phyloP scores from a whole-genome alignment of 352 stramenopile species.

The Saprolegnia diclina region DNA sequence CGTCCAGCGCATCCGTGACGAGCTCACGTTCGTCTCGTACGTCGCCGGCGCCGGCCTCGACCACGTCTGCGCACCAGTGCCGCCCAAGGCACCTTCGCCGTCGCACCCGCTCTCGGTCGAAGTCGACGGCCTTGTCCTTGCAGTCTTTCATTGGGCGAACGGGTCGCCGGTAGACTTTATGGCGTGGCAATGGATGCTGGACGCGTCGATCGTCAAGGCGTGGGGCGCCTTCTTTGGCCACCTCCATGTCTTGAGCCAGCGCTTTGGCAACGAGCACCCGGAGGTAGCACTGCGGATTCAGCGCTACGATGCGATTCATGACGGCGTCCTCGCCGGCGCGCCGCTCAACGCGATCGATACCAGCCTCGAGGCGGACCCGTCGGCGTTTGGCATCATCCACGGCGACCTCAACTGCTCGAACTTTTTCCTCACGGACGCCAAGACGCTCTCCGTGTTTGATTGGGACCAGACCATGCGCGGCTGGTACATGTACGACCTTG shows the following conservation, averaged over 20 bases:
- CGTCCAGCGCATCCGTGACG: neutral
- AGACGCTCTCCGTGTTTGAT: neutral
- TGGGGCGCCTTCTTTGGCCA: conserved; percentile 12
- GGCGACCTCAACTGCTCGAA: conserved; percentile 7
- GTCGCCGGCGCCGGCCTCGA: neutral
- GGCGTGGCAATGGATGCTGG: conserved; percentile 7
- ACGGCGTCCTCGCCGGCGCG: conserved; percentile 1
- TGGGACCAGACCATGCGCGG: conserved; percentile 10
- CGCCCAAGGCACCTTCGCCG: neutral
- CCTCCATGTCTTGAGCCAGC: conserved; percentile 3
- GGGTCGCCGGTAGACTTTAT: conserved; percentile 3
- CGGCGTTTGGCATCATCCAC: neutral
- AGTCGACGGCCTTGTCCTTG: neutral
- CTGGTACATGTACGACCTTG: conserved; percentile 7
- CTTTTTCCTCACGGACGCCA: neutral
- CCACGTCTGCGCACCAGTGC: conserved; percentile 6
- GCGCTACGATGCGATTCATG: conserved; percentile 2
- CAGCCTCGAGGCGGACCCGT: neutral
- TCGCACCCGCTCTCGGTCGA: neutral
- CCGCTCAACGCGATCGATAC: neutral
- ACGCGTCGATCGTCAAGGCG: neutral
- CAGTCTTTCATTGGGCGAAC: conserved; percentile 3
- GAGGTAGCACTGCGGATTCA: neutral
- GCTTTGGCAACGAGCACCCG: neutral
- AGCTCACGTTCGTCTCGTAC: conserved; percentile 9